Evolutionary conservation across 805 yeast species (phyloP).

Genomic region (Osmozyma mogii): DNA sequence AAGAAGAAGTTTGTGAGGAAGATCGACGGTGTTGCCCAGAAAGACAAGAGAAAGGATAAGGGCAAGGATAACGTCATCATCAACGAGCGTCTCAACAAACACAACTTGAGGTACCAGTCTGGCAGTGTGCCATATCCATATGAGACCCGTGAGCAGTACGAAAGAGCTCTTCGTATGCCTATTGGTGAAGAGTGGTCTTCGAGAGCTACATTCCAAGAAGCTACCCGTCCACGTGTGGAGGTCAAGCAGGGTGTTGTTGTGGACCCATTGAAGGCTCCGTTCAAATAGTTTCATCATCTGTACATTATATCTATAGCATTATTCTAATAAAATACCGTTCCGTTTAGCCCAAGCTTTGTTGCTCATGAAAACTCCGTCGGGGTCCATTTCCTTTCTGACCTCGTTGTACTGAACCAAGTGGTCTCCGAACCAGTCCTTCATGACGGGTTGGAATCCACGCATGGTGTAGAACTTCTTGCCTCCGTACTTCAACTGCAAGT

Average conservation of each 20-base stretch:
- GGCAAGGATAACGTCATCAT: slow-evolving; percentile 75
- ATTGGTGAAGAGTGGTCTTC: slow-evolving; percentile 96
- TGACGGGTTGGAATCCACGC: slow-evolving; percentile 67
- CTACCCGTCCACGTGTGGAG: slow-evolving; percentile 82
- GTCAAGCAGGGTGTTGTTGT: slow-evolving; percentile 84
- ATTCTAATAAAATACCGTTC: slow-evolving; percentile 56
- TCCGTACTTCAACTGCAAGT: slow-evolving; percentile 32
- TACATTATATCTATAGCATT: background rate
- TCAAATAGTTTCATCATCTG: slow-evolving; percentile 31
- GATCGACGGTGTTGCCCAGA: slow-evolving; percentile 66
- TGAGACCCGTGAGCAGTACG: slow-evolving; percentile 91
- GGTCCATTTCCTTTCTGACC: slow-evolving; percentile 66
- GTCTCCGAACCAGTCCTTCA: slow-evolving; percentile 75
- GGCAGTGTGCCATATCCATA: slow-evolving; percentile 91
- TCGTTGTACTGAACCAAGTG: slow-evolving; percentile 53
- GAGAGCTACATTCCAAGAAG: slow-evolving; percentile 74
- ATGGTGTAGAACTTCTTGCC: slow-evolving; percentile 55
- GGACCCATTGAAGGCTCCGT: slow-evolving; percentile 87
- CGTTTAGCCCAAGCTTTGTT: slow-evolving; percentile 74
- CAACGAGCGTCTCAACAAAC: slow-evolving; percentile 80
- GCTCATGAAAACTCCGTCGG: slow-evolving; percentile 71
- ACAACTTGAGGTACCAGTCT: slow-evolving; percentile 77
- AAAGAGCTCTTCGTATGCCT: slow-evolving; percentile 90
- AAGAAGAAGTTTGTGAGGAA: slow-evolving; percentile 60
- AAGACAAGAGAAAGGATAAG: slow-evolving; percentile 71